Conservation (phyloP, 108 stramenopile species). For the Thalassiosira profunda region DNA sequence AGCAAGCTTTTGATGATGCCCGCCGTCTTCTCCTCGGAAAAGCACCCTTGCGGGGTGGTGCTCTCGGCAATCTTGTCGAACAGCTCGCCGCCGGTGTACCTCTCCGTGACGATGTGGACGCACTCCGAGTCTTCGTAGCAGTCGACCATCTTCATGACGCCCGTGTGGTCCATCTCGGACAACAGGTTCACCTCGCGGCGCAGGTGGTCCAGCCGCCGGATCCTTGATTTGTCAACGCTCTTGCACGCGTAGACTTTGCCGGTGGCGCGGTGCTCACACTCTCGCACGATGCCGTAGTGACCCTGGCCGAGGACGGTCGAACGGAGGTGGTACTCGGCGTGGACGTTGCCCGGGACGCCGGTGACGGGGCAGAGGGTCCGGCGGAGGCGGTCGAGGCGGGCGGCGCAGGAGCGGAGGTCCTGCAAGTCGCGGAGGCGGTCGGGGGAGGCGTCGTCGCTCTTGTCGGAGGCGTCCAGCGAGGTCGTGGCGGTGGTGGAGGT, state of each 20-base stretch:
- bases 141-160: constrained; percentile 53
- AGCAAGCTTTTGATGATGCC: constrained; percentile 38
- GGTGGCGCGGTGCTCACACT: not conserved
- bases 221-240: constrained; percentile 4
- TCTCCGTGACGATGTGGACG: constrained; percentile 60
- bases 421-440: too few species aligned
- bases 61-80: not conserved
- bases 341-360: constrained; percentile 2
- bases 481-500: too few species aligned
- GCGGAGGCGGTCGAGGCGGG: too few species aligned
- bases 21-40: constrained; percentile 12
- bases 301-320: constrained; percentile 4
- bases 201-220: constrained; percentile 5
- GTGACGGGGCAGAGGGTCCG: constrained; percentile 4
- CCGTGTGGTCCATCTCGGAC: constrained; percentile 27
- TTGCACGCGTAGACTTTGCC: constrained; percentile 1
- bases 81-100: constrained; percentile 2
- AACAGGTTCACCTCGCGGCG: constrained; percentile 1
- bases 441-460: too few species aligned
- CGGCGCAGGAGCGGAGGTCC: too few species aligned
- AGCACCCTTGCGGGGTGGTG: constrained; percentile 11
- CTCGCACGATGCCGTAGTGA: constrained; percentile 13
- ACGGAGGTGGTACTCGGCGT: constrained; percentile 1
- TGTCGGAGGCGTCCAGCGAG: too few species aligned
- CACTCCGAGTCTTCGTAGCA: constrained; percentile 43